phyloP scores from a whole-genome alignment of 192 early-diverging fungal genomes.

The Coemansia sp. region DNA sequence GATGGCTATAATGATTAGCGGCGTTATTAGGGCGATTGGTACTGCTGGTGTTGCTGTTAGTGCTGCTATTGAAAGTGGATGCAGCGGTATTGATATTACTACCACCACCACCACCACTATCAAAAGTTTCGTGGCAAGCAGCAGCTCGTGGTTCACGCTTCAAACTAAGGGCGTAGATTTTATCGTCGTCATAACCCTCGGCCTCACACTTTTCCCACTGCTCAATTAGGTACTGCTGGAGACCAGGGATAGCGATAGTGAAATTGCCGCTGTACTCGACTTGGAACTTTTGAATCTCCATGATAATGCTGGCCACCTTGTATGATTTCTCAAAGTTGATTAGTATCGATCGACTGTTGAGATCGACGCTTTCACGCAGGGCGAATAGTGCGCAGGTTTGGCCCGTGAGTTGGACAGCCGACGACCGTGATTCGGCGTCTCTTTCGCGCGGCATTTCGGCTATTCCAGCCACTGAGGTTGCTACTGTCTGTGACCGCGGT shows the following conservation, averaged over 20 bases:
- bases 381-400: slow-evolving; percentile 51
- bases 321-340: slow-evolving; percentile 87
- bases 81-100: background rate
- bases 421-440: background rate
- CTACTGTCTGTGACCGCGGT: background rate
- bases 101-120: background rate
- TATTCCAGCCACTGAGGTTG: background rate
- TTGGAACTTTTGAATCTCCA: slow-evolving; percentile 78
- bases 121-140: background rate
- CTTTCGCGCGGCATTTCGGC: background rate
- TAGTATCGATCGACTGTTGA: slow-evolving; percentile 51
- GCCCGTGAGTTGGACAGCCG: slow-evolving; percentile 38
- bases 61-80: slow-evolving; percentile 7
- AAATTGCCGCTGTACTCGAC: slow-evolving; percentile 66
- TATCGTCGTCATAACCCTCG: slow-evolving; percentile 51
- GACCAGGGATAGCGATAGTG: slow-evolving; percentile 52
- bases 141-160: slow-evolving; percentile 43
- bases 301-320: slow-evolving; percentile 63
- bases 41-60: background rate
- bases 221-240: slow-evolving; percentile 55
- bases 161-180: slow-evolving; percentile 48
- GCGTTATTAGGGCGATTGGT: background rate
- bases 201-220: slow-evolving; percentile 44
- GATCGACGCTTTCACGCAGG: slow-evolving; percentile 29
- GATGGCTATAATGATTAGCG: slow-evolving; percentile 12